phyloP scores from a whole-genome alignment of 2,329 filamentous ascomycete genomes.

The Stenocarpella maydis region DNA sequence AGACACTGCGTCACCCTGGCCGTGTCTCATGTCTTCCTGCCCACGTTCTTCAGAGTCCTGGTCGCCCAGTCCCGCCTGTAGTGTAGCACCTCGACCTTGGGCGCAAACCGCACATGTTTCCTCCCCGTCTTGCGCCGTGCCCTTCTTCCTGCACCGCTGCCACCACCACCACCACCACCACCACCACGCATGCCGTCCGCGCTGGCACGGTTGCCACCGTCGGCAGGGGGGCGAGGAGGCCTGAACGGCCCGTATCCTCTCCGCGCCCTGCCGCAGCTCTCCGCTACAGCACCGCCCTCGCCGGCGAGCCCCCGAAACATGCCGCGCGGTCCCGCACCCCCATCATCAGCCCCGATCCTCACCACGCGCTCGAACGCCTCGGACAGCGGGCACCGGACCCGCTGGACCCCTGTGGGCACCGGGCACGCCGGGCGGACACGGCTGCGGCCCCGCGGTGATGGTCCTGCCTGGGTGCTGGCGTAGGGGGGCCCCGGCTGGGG shows the following conservation, averaged over 20 bases:
- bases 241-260: neutral
- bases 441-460: no score
- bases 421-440: neutral
- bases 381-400: neutral
- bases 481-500: neutral
- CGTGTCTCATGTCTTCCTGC: neutral
- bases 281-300: neutral
- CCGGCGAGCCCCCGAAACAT: no score
- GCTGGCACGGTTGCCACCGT: neutral
- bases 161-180: neutral
- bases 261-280: no score
- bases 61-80: conserved; percentile 15
- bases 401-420: neutral
- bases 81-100: neutral
- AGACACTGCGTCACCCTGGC: neutral
- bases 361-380: conserved; percentile 7
- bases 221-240: neutral
- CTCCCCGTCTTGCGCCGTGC: neutral
- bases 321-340: neutral
- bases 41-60: neutral
- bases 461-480: neutral
- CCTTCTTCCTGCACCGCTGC: neutral
- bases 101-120: conserved; percentile 17
- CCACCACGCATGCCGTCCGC: neutral
- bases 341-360: neutral